Conservation (phyloP, 2,329 filamentous ascomycete genomes). For the Scleromitrula shiraiana region DNA sequence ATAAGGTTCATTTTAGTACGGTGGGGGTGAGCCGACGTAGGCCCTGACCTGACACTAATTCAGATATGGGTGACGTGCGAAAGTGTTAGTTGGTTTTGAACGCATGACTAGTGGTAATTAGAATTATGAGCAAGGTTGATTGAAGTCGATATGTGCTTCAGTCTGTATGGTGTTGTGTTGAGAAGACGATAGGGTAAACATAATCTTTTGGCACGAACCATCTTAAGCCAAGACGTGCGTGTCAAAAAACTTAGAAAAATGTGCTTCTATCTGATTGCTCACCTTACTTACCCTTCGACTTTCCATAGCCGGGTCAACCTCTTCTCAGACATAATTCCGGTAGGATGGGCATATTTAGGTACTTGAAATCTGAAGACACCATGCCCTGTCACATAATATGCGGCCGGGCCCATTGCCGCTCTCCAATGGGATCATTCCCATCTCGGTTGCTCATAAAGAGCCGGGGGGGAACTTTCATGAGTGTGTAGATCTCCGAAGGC, state of each 20-base stretch:
- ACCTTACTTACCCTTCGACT: not conserved
- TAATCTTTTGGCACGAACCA: not conserved
- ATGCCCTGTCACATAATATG: constrained; percentile 6
- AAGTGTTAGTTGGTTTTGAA: not conserved
- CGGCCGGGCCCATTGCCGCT: not conserved
- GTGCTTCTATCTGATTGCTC: constrained; percentile 6
- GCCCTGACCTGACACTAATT: constrained; percentile 2
- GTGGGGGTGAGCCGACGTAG: constrained; percentile 6
- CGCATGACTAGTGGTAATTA: not conserved
- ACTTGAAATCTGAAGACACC: constrained; percentile 2
- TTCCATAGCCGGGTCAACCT: constrained; percentile 3
- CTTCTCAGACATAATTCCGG: constrained; percentile 6
- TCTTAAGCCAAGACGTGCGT: not conserved
- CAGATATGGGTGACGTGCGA: not conserved
- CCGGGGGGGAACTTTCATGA: not conserved
- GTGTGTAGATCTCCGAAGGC: constrained; percentile 6
- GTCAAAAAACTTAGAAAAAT: not conserved
- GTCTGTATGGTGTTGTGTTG: not conserved
- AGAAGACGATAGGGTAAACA: not conserved
- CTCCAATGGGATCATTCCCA: constrained; percentile 9
- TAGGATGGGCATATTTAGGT: constrained; percentile 6
- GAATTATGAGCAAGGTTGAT: not conserved
- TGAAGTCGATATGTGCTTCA: not conserved
- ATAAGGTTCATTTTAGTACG: not conserved
- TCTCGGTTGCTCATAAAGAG: not conserved